Percentiles rank a stretch among this genome's conserved stretches.
phyloP scores from a whole-genome alignment of 345 rosid genomes.

The Hibiscus syriacus region DNA sequence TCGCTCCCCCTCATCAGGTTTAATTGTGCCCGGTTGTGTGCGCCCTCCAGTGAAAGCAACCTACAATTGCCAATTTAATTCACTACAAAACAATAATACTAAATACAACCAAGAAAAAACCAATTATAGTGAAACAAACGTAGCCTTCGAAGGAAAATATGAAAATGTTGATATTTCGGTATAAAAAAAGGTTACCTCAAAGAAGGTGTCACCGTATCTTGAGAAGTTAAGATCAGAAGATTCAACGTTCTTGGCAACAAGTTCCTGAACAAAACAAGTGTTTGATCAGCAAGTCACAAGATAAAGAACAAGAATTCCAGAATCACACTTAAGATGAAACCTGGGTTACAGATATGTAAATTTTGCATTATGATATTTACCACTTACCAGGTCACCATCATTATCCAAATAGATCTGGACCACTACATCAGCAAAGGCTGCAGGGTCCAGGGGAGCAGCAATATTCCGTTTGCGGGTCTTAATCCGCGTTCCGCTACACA shows the following conservation, averaged over 20 bases:
- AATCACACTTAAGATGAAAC: not conserved
- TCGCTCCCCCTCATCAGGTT: slow-evolving; percentile 98
- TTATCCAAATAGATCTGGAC: slow-evolving; percentile 92
- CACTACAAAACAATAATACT: not conserved
- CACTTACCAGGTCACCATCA: slow-evolving; percentile 99
- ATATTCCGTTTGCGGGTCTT: slow-evolving; percentile 99
- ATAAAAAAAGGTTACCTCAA: slow-evolving; percentile 45
- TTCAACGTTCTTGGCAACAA: slow-evolving; percentile 80
- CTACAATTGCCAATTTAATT: slow-evolving; percentile 23
- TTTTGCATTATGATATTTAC: slow-evolving; percentile 18
- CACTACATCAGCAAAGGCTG: slow-evolving; percentile 95
- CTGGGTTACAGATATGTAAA: not conserved
- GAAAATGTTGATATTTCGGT: not conserved
- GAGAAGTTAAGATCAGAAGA: slow-evolving; percentile 83
- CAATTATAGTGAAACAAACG: not conserved
- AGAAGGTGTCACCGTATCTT: slow-evolving; percentile 88
- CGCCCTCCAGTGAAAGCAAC: slow-evolving; percentile 96
- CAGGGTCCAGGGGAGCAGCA: slow-evolving; percentile 96
- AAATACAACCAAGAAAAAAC: not conserved
- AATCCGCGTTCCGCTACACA: slow-evolving; percentile 96
- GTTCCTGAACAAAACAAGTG: slow-evolving; percentile 48
- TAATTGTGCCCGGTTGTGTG: slow-evolving; percentile 90
- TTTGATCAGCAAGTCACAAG: not conserved
- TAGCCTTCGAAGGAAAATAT: not conserved
- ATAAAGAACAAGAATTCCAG: not conserved